These are phyloP conservation scores for Amphibolis antarctica DNA, from an alignment of 106 monocot genomes.

Conservation along the genomic window DNA sequence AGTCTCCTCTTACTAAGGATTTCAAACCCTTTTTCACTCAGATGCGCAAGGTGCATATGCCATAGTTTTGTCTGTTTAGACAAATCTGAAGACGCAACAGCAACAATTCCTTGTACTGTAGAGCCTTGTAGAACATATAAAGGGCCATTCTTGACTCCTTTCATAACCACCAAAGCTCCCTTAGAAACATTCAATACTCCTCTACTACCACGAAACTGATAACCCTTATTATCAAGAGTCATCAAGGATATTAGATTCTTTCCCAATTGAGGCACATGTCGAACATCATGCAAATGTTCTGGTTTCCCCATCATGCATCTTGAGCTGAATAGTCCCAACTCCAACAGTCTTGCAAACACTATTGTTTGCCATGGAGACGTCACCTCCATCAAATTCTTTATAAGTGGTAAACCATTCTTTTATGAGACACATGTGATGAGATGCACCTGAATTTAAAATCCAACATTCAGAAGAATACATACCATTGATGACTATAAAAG, in stretches of 20 bases:
- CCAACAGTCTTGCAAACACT: neutral
- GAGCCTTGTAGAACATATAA: neutral
- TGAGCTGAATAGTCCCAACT: neutral
- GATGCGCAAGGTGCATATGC: neutral
- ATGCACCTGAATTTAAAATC: neutral
- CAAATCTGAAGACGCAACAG: neutral
- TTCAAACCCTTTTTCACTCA: neutral
- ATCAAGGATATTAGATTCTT: no score
- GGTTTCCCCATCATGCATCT: slow-evolving; percentile 6
- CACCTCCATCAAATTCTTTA: neutral
- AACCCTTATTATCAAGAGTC: no score
- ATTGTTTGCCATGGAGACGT: slow-evolving; percentile 9
- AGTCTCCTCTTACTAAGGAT: neutral
- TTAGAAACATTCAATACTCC: no score
- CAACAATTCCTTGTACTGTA: neutral
- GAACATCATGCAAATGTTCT: neutral
- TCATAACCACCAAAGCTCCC: no score
- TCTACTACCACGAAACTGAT: neutral
- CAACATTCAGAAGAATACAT: neutral
- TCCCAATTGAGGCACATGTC: no score
- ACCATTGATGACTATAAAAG: neutral
- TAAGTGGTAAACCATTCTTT: slow-evolving; percentile 5
- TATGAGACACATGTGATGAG: slow-evolving; percentile 9
- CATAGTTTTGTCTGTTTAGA: neutral
- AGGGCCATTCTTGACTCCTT: no score